phyloP scores from a whole-genome alignment of 768 basidiomycete species.

The Leccinum disarticulatum region DNA sequence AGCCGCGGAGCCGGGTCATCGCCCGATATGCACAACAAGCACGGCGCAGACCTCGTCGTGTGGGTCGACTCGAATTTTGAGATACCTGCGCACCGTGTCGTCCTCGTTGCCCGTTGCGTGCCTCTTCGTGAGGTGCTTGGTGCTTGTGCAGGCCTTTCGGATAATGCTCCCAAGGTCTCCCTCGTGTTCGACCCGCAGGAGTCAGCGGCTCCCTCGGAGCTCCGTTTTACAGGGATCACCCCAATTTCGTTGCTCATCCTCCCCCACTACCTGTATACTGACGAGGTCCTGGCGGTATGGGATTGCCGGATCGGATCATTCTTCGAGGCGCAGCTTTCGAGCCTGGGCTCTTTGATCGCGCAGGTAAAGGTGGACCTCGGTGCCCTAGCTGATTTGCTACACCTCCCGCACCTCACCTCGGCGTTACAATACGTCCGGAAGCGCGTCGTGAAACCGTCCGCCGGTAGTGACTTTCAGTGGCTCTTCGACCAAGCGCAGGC shows the following conservation, averaged over 20 bases:
- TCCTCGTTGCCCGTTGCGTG: constrained; percentile 62
- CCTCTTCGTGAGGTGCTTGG: constrained; percentile 45
- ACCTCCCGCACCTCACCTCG: constrained; percentile 51
- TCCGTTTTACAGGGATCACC: constrained; percentile 52
- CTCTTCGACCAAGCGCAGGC: constrained; percentile 42
- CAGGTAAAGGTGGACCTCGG: constrained; percentile 66
- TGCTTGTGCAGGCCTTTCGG: constrained; percentile 30
- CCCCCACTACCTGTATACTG: constrained; percentile 85
- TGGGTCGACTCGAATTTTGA: constrained; percentile 42
- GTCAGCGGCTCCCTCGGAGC: not conserved
- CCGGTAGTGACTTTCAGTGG: constrained; percentile 48
- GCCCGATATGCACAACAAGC: constrained; percentile 23
- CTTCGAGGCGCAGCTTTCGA: constrained; percentile 41
- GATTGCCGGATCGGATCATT: constrained; percentile 62
- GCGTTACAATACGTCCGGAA: constrained; percentile 66
- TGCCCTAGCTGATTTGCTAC: constrained; percentile 54
- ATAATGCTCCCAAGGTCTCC: constrained; percentile 31
- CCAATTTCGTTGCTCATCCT: constrained; percentile 72
- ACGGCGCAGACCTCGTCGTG: constrained; percentile 67
- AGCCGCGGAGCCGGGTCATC: not conserved
- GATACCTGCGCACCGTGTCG: constrained; percentile 62
- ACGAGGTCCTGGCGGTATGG: constrained; percentile 81
- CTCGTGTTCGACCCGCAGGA: constrained; percentile 25
- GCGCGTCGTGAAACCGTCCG: constrained; percentile 45
- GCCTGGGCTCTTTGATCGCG: constrained; percentile 41